These are phyloP conservation scores for Fusarium sp. DNA, from an alignment of 2,329 filamentous ascomycete genomes.

Conservation along the genomic window DNA sequence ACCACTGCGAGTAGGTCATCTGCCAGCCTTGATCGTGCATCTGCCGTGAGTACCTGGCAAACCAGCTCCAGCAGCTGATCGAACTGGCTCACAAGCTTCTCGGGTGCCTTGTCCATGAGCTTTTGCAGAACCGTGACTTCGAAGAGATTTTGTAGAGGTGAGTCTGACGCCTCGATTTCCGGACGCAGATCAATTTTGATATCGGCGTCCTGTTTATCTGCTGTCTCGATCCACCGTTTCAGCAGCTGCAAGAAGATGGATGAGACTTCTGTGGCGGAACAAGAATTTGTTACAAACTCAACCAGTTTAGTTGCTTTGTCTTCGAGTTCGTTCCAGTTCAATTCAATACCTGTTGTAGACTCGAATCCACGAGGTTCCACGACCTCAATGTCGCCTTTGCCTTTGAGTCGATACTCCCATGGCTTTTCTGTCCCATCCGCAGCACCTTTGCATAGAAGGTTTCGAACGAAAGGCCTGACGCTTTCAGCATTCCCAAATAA, in stretches of 20 bases:
- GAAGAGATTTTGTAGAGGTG: slow-evolving; percentile 65
- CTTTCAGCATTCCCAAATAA: slow-evolving; percentile 68
- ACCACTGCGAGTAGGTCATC: slow-evolving; percentile 68
- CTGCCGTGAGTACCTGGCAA: slow-evolving; percentile 69
- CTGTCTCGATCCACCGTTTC: slow-evolving; percentile 67
- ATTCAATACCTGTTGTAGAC: slow-evolving; percentile 38
- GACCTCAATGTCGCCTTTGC: slow-evolving; percentile 68
- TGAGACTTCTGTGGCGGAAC: slow-evolving; percentile 70
- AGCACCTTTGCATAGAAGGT: slow-evolving; percentile 71
- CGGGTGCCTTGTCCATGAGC: slow-evolving; percentile 74
- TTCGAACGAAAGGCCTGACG: slow-evolving; percentile 64
- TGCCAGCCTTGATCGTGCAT: slow-evolving; percentile 58
- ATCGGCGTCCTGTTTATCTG: slow-evolving; percentile 47
- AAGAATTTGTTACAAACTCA: slow-evolving; percentile 64
- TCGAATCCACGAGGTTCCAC: slow-evolving; percentile 52
- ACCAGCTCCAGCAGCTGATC: slow-evolving; percentile 76
- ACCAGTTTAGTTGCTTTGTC: slow-evolving; percentile 65
- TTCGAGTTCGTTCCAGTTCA: slow-evolving; percentile 64
- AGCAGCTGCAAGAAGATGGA: slow-evolving; percentile 73
- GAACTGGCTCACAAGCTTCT: slow-evolving; percentile 75
- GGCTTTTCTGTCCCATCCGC: slow-evolving; percentile 47
- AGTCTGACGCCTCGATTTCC: slow-evolving; percentile 50
- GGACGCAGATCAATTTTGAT: slow-evolving; percentile 52
- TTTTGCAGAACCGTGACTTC: slow-evolving; percentile 75
- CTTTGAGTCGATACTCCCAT: slow-evolving; percentile 69